phyloP scores from a whole-genome alignment of 116 monocot species.

The Cymodocea nodosa region DNA sequence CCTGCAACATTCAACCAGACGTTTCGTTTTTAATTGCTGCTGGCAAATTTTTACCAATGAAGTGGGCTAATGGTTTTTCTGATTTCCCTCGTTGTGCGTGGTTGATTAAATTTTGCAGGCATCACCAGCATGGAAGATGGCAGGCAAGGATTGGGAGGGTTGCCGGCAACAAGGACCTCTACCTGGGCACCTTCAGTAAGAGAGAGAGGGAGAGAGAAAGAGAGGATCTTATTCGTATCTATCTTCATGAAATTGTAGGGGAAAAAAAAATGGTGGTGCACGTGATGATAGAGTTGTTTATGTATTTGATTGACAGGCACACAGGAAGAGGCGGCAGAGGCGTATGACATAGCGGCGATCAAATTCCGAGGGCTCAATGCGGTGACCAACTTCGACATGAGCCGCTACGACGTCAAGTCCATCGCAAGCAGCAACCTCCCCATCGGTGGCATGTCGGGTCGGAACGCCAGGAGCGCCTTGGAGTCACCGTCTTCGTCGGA shows the following conservation, averaged over 20 bases:
- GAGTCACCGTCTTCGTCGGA: conserved; percentile 31
- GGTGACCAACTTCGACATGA: conserved; percentile 97
- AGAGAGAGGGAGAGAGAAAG: not conserved
- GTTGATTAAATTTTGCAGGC: conserved; percentile 21
- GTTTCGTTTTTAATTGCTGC: too few relatives aligned
- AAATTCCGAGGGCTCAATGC: conserved; percentile 93
- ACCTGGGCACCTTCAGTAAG: conserved; percentile 93
- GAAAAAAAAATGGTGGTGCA: not conserved
- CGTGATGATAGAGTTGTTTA: not conserved
- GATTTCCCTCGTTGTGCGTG: not conserved
- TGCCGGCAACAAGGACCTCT: conserved; percentile 97
- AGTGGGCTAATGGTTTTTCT: not conserved
- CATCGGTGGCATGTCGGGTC: conserved; percentile 37
- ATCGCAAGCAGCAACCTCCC: conserved; percentile 75
- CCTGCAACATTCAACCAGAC: not conserved
- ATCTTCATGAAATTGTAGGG: not conserved
- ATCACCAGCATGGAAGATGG: conserved; percentile 96
- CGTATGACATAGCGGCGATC: conserved; percentile 94
- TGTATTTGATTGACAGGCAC: conserved; percentile 33
- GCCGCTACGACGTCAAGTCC: conserved; percentile 85
- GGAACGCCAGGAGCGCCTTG: conserved; percentile 12
- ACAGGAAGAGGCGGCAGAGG: conserved; percentile 94
- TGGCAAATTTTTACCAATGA: too few relatives aligned
- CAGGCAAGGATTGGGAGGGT: conserved; percentile 94
- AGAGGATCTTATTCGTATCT: not conserved